phyloP scores from a whole-genome alignment of 768 basidiomycete genomes.

The Suillus decipiens region DNA sequence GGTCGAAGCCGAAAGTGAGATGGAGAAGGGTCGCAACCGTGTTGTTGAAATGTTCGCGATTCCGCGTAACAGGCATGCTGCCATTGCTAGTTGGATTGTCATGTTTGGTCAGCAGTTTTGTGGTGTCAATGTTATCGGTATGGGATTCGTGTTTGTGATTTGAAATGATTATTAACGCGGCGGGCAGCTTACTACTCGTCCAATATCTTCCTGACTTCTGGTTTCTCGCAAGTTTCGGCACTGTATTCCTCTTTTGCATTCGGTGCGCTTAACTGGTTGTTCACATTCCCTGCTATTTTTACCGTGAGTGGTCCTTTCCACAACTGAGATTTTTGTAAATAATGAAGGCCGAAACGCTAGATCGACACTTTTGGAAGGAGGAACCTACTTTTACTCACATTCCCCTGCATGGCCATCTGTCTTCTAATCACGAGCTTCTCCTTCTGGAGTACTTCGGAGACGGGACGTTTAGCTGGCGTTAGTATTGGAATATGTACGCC shows the following conservation, averaged over 20 bases:
- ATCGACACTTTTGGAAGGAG: conserved; percentile 79
- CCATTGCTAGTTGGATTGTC: conserved; percentile 59
- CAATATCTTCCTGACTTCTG: conserved; percentile 65
- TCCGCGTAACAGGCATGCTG: conserved; percentile 70
- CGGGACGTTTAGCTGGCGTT: conserved; percentile 48
- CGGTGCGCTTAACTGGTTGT: conserved; percentile 64
- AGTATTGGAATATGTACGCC: conserved; percentile 48
- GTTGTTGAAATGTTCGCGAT: conserved; percentile 73
- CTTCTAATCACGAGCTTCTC: conserved; percentile 75
- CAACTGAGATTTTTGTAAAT: conserved; percentile 10
- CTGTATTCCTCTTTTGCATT: conserved; percentile 68
- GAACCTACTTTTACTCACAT: conserved; percentile 73
- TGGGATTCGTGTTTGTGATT: conserved; percentile 4
- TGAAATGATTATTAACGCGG: not conserved
- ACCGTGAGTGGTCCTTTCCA: conserved; percentile 37
- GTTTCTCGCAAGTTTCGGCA: conserved; percentile 53
- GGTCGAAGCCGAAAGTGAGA: conserved; percentile 63
- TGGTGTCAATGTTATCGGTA: conserved; percentile 68
- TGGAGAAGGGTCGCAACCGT: conserved; percentile 54
- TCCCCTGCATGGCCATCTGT: conserved; percentile 80
- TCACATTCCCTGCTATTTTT: conserved; percentile 66
- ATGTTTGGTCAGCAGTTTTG: conserved; percentile 88
- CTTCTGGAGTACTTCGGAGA: conserved; percentile 48
- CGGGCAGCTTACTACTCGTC: conserved; percentile 77
- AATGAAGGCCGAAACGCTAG: conserved; percentile 33